Base-by-base conservation (phyloP, 306 rosid genomes). In the Vigna mungo region DNA sequence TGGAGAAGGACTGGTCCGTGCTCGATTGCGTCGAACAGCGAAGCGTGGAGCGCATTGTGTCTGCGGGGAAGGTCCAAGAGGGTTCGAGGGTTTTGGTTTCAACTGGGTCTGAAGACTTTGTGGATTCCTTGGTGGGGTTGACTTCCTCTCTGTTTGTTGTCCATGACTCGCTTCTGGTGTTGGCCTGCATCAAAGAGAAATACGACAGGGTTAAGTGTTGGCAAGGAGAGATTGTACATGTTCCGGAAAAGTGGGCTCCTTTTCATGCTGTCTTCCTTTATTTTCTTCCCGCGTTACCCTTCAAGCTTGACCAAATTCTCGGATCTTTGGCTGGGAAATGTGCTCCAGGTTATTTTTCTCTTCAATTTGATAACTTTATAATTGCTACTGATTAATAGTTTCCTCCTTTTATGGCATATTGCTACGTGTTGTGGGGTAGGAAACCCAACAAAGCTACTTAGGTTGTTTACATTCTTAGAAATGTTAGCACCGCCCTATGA, bases 201-300 rank as follows among this genome's bases (percentile, higher is more conserved):
- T 79, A 90, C 76, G 97, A 95, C 84, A 86, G 56, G 78, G 89
- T 95, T 20, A 92, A 85, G 79, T 95, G 97, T 71, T 95, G 97
- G 99, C 97, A 95, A 85, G 99, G 99, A 71, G 99, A 95, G 63
- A 78, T 90, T 66, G 48, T 90, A 2, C 58, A 87, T 82, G 87
- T 86, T 55, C 99, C 97, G 0, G 86, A 92, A 36, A 87, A 88
- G 75, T 95, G 96, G 93, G 83, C 88, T 2, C 89, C 92, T 6
- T 86, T 95, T 21, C 91, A 95, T 72, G 92, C 78, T 60, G 89
- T 87, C 34, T 92, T 95, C 74, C 96, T 94, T 79, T 94, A 92
- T 76, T 94, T 87, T 69, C 90, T 92, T 6, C 98, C 98, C 27
- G 97, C 90, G 16, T 58, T 90, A 81, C 88, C 96, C 18, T 90